phyloP scores from a whole-genome alignment of 2,329 filamentous ascomycete genomes.

The Metarhizium robertsii region DNA sequence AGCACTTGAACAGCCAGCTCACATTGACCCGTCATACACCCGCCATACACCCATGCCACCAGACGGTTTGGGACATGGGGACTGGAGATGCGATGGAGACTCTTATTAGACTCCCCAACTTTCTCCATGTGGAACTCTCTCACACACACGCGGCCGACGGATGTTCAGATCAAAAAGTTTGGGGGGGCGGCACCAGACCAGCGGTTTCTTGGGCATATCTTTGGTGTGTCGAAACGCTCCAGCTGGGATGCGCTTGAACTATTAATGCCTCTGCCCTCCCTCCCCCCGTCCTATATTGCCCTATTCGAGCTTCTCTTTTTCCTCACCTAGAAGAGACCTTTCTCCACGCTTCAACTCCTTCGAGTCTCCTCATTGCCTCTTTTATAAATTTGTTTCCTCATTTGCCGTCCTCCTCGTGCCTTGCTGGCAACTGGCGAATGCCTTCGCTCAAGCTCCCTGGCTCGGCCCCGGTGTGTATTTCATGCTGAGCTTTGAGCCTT shows the following conservation, averaged over 20 bases:
- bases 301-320: not conserved
- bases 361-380: not conserved
- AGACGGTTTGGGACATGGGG: too few relatives aligned
- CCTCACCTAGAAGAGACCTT: not conserved
- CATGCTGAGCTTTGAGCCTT: not conserved
- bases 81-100: not conserved
- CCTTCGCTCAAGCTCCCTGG: not conserved
- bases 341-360: not conserved
- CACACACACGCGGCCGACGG: not conserved
- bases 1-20: too few relatives aligned
- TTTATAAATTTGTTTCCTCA: not conserved
- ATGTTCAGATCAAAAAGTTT: too few relatives aligned
- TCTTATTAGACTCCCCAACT: not conserved
- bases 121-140: not conserved
- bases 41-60: too few relatives aligned
- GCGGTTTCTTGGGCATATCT: not conserved
- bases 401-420: not conserved
- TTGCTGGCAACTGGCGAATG: not conserved
- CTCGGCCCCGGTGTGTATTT: not conserved
- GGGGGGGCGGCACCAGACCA: not conserved
- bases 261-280: conserved; percentile 7
- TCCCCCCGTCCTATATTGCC: not conserved
- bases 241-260: not conserved
- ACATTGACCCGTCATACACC: too few relatives aligned
- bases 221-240: not conserved